Base-by-base conservation (phyloP, 805 yeast species). In the Starmerella apicola region DNA sequence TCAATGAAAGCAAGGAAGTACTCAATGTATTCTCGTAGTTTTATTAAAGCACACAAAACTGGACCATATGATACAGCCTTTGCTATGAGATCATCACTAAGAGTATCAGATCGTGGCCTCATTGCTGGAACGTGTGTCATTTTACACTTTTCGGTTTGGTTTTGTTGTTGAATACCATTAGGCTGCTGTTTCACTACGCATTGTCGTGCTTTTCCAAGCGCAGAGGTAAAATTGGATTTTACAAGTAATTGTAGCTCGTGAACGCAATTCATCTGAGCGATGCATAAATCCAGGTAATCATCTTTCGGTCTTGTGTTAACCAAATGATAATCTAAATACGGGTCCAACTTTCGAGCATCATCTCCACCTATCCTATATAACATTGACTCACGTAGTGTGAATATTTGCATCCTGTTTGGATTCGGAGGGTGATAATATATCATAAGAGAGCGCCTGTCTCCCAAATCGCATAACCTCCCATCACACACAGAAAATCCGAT, bases 401-500 rank as follows among this genome's bases (percentile, higher is more conserved):
- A 79, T 55, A 81, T 83, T 49, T 85, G 94, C 66, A 86, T 67
- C 43, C 72, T 69, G 22, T 66, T 66, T 16, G 79, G 72, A 32
- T 71, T 68, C 0, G 96, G 96, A 1, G 91, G 79, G 20, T 71
- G 70, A 54, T 74, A 85, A n/a, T 69, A 50, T 3, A 79, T 59
- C 2, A 75, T 27, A 27, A 22, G 27, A 32, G 33, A 27, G 13
- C 5, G 26, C 26, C 12, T 12, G 26, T 12, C n/a, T n/a, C n/a
- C n/a, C n/a, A n/a, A n/a, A n/a, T n/a, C n/a, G n/a, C n/a, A n/a
- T n/a, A n/a, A n/a, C n/a, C n/a, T n/a, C n/a, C n/a, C n/a, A n/a
- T n/a, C n/a, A n/a, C n/a, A n/a, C n/a, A n/a, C n/a, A n/a, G n/a
- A n/a, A n/a, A n/a, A n/a, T n/a, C n/a, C n/a, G n/a, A n/a, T n/a